Evolutionary conservation across 306 rosid species (phyloP), one percentile per base, ranked within the genome.

Genomic region (Ammopiptanthus mongolicus): DNA sequence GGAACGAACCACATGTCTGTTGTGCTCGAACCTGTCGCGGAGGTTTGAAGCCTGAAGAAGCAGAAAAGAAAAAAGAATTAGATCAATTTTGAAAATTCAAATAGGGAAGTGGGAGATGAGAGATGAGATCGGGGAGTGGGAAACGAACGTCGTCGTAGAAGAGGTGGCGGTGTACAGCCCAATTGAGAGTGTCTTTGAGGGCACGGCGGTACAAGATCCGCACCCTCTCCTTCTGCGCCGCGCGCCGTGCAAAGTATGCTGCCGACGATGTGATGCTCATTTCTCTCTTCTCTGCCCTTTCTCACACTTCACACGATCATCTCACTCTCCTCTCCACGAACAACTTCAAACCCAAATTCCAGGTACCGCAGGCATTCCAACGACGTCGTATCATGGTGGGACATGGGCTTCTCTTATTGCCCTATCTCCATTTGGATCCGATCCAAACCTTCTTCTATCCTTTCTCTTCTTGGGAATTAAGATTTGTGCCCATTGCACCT

Each of bases 111-210:
- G 7, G 31, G 50, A 52, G 14, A 58, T 28, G 39, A 4, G 4
- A 1, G 42, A 8, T 7, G 34, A 10, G 11, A 3, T 14, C 6
- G 36, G 3, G 41, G 1, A 10, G 9, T 25, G 2, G n/a, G 15
- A 13, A 44, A 13, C 50, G 1, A 72, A 95, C 99, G 75, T 95
- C 99, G 39, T 67, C 81, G 81, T 95, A 95, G 81, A 95, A 95
- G 82, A 95, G 91, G 85, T 88, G 97, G 83, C 99, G 97, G 86
- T 95, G 99, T 5, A 95, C 99, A 33, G 97, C 99, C 97, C 97
- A 95, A 60, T 89, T 95, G 80, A 95, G 99, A 67, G 97, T 86
- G 68, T 91, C 97, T 80, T 87, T 90, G 78, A 95, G 99, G 62
- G 99, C 97, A 2, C 89, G 86, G 25, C 97, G 84, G 86, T 95